Evolutionary conservation across 2,329 filamentous ascomycete genomes (phyloP).

Genomic region (Graphium sp.): DNA sequence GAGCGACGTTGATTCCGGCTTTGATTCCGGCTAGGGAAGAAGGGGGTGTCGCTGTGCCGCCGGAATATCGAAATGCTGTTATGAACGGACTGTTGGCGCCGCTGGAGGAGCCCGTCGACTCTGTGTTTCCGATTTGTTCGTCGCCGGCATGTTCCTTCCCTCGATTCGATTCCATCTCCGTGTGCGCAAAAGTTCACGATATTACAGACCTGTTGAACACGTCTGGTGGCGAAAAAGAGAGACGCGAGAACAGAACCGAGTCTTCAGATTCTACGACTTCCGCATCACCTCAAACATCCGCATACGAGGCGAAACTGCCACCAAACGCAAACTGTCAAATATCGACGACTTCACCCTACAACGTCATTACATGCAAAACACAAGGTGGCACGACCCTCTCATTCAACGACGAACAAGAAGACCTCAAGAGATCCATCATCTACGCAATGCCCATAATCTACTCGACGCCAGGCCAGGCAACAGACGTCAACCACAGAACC

Average conservation of each 20-base stretch:
- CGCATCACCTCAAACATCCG: neutral
- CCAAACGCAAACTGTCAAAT: constrained; percentile 4
- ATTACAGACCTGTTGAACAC: constrained; percentile 8
- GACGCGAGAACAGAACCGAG: neutral
- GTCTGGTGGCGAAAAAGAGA: neutral
- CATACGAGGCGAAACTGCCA: constrained; percentile 6
- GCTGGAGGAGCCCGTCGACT: constrained; percentile 1
- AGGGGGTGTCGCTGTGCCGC: constrained; percentile 1
- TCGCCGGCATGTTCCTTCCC: constrained; percentile 8
- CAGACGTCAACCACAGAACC: neutral
- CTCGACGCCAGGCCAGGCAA: constrained; percentile 7
- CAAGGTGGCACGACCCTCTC: constrained; percentile 8
- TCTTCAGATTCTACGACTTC: neutral
- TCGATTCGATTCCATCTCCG: constrained; percentile 9
- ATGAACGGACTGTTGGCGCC: neutral
- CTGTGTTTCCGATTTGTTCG: constrained; percentile 1
- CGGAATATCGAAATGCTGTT: neutral
- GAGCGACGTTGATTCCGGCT: constrained; percentile 1
- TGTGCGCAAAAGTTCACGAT: constrained; percentile 10
- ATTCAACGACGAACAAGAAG: constrained; percentile 7
- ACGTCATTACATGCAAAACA: constrained; percentile 6
- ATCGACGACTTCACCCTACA: constrained; percentile 1
- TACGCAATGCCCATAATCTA: constrained; percentile 13
- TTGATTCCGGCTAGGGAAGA: neutral
- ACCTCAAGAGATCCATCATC: constrained; percentile 8